Base-by-base conservation (phyloP, 805 yeast genomes). In the Peterozyma toletana region DNA sequence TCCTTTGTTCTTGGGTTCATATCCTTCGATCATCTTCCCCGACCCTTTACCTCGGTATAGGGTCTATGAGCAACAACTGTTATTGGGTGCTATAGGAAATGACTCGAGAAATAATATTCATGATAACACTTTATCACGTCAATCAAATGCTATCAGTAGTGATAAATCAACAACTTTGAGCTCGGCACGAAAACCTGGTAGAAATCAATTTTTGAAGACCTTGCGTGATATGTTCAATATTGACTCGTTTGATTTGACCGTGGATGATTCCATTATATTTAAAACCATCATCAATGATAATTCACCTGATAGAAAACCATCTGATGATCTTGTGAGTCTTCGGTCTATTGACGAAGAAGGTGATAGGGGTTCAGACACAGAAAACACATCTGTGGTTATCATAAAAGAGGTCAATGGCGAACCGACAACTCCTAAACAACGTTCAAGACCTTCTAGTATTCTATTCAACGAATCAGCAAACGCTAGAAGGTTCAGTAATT, bases 171-270 rank as follows among this genome's bases (percentile, higher is more conserved):
- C 41, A 9, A 30, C 34, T n/a, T 9, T 30, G 29, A 16, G 36
- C 31, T 9, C 34, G 5, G 29, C 33, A 40, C 39, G 33, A 30
- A 47, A 44, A 33, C 43, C 44, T 11, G 56, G 60, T 21, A 52
- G 78, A 45, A 80, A 78, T 50, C 68, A 70, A 3, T 62, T 81
- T 39, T 66, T 80, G 54, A 73, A 72, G 47, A 70, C 71, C 33
- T 71, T 83, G 11, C 68, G 83, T 38, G 90, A 84, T 54, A 68
- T 80, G 2, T 75, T 84, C 54, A 80, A 81, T 48, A 70, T 78
- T 42, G 83, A 78, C 29, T 71, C 78, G 15, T 74, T 71, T 41
- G 67, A 78, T 34, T 77, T 80, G 49, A 79, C 72, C 48, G 68
- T 80, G 33, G 71, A 70, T 30, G 70, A 73, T 40, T 77, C 75